Base-by-base conservation (phyloP, 2,329 filamentous ascomycete species). In the Stenocarpella maydis region DNA sequence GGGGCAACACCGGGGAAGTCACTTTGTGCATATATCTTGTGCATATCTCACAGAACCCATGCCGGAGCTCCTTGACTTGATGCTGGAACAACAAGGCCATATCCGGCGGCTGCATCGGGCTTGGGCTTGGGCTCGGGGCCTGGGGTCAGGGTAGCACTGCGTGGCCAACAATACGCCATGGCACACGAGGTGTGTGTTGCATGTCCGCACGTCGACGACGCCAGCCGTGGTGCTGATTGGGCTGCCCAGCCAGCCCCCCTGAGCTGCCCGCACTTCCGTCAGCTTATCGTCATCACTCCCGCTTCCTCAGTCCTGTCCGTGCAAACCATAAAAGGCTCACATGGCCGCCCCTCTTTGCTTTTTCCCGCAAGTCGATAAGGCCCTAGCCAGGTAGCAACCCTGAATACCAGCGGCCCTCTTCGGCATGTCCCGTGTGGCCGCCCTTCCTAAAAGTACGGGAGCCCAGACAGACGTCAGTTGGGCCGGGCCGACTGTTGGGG, bases 251-350 rank as follows among this genome's bases (percentile, higher is more conserved):
- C 49, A 3, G 28, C 41, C 58, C 58, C 58, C 58, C 31, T 63
- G 58, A 63, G 28, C 31, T 24, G 58, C 43, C 58, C 26, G 58
- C 58, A 63, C 43, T 49, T 49, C 43, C 58, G 58, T 63, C 58
- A 63, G 58, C 43, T 49, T 63, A 49, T 34, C 43, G 58, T 63
- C 58, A 63, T 45, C 28, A 15, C 58, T 34, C 52, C n/a, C 55
- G 49, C n/a, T 63, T 49, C 58, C 58, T 63, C n/a, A 43, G 49
- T 63, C 49, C 49, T 43, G 58, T 49, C 49, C 28, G 41, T 24
- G 28, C 58, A 63, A 63, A 63, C 58, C 58, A 63, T 63, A 49
- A 63, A 63, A 49, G 58, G 58, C 58, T 63, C 58, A 63, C 58
- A 63, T 63, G 58, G 43, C 58, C 58, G 58, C 43, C 4, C n/a